A percentile compares a stretch with the other conserved stretches of the same genome.
phyloP scores from a whole-genome alignment of 148 eudicot genomes.

The Beta vulgaris region DNA sequence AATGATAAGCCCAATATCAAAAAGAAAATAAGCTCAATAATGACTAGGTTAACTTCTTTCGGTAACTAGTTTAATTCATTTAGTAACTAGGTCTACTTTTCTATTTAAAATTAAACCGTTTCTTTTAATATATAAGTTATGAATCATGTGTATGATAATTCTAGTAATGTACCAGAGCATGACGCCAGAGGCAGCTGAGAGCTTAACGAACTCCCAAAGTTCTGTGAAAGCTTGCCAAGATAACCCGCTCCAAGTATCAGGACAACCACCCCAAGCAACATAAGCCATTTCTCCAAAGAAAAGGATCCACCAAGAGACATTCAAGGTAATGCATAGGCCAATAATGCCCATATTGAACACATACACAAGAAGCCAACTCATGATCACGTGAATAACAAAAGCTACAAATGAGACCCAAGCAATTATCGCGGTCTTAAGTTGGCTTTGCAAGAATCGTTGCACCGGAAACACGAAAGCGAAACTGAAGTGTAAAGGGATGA shows the following conservation, averaged over 20 bases:
- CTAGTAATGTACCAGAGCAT: constrained; percentile 53
- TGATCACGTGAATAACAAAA: constrained; percentile 26
- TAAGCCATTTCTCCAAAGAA: constrained; percentile 39
- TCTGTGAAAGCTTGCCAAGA: constrained; percentile 50
- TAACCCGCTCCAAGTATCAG: constrained; percentile 60
- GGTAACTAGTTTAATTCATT: too few species aligned
- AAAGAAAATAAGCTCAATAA: too few species aligned
- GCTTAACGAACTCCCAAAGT: constrained; percentile 63
- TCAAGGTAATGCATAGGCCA: constrained; percentile 42
- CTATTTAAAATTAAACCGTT: too few species aligned
- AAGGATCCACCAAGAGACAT: constrained; percentile 53
- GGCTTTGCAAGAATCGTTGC: constrained; percentile 58
- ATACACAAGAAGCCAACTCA: constrained; percentile 47
- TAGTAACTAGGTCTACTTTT: too few species aligned
- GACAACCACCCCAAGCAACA: constrained; percentile 49
- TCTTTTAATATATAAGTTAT: too few species aligned
- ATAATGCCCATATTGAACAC: constrained; percentile 40
- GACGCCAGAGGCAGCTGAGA: constrained; percentile 60
- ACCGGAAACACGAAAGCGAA: constrained; percentile 57
- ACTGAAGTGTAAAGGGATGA: constrained; percentile 66
- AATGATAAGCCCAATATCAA: too few species aligned
- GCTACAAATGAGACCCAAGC: constrained; percentile 47
- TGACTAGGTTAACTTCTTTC: too few species aligned
- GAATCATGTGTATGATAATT: neutral
- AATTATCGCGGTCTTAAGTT: constrained; percentile 46